Evolutionary conservation across 176 grass and related monocot species (phyloP), one percentile per base, ranked within the genome.

Genomic region (Phoenix dactylifera): DNA sequence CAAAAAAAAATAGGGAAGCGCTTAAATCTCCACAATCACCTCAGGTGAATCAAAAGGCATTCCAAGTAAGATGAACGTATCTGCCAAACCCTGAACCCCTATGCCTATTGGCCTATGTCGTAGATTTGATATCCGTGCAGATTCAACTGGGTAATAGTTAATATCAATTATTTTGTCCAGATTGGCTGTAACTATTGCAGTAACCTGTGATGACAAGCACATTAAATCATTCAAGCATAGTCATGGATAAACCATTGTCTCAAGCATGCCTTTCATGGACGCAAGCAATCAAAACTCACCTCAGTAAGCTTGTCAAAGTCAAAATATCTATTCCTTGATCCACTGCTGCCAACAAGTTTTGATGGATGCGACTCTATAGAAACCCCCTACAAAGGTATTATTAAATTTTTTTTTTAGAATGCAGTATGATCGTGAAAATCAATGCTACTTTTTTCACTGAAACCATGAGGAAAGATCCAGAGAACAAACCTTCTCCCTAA

Each of bases 101-200:
- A 99, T 89, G 18, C 94, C 94, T 60, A 99, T 93, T 76, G 85
- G 88, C 50, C 88, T 80, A 79, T 93, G 88, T 6, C 85, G 66
- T 64, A 86, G 73, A 57, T 98, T 98, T 52, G 94, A 98, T 58
- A 73, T 89, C 68, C 64, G 83, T 78, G 94, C 87, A 3, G 71
- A 93, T 70, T 98, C 94, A 71, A 89, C 72, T 4, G 88, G 94
- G 32, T 98, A 93, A 80, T 78, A 98, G 22, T 83, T 89, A 50
- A 89, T 64, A 83, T 93, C 94, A 22, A 98, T 98, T 65, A 98
- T 98, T 81, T 93, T 93, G 68, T 93, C 93, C 15, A 98, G 84
- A 66, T 98, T 93, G 49, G 18, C 73, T 3, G 88, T 83, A 57
- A 98, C 75, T 64, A 66, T 83, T 22, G 76, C 82, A 15, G 94